Conservation (phyloP, 768 basidiomycete genomes). For the Kwoniella dendrophila region DNA sequence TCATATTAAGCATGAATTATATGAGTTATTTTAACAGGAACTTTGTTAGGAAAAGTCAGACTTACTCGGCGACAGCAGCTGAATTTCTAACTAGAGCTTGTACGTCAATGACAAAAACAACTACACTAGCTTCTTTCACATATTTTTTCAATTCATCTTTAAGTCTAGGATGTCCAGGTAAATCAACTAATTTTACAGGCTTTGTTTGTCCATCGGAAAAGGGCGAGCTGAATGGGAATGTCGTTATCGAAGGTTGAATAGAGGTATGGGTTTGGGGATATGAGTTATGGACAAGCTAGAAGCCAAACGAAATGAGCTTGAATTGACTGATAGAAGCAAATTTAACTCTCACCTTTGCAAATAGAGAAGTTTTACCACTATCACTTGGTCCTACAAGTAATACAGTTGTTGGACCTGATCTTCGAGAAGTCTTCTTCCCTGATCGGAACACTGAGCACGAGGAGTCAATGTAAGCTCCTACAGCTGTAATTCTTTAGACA, state of each 20-base stretch:
- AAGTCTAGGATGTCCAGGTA: constrained; percentile 54
- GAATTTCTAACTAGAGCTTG: constrained; percentile 45
- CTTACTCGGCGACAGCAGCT: constrained; percentile 49
- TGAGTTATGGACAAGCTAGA: constrained; percentile 41
- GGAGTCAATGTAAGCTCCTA: constrained; percentile 1
- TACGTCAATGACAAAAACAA: constrained; percentile 52
- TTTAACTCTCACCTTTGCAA: constrained; percentile 39
- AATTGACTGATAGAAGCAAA: neutral
- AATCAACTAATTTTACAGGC: constrained; percentile 40
- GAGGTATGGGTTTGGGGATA: constrained; percentile 49
- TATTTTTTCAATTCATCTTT: constrained; percentile 38
- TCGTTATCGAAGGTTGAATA: constrained; percentile 35
- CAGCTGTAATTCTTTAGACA: no score
- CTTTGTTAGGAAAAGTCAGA: constrained; percentile 3
- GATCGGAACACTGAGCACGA: constrained; percentile 21
- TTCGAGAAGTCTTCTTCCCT: constrained; percentile 15
- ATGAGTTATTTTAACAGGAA: no score
- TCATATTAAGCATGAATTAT: no score
- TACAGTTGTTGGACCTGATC: constrained; percentile 35
- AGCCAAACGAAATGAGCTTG: neutral
- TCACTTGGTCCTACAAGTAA: constrained; percentile 49
- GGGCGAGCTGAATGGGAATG: constrained; percentile 33
- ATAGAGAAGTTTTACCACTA: constrained; percentile 51
- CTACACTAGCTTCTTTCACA: constrained; percentile 34
- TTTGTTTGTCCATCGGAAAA: constrained; percentile 14